A percentile compares a stretch with the other conserved stretches of the same genome.
phyloP scores from a whole-genome alignment of 805 yeast species.

The Metschnikowia lachancei region DNA sequence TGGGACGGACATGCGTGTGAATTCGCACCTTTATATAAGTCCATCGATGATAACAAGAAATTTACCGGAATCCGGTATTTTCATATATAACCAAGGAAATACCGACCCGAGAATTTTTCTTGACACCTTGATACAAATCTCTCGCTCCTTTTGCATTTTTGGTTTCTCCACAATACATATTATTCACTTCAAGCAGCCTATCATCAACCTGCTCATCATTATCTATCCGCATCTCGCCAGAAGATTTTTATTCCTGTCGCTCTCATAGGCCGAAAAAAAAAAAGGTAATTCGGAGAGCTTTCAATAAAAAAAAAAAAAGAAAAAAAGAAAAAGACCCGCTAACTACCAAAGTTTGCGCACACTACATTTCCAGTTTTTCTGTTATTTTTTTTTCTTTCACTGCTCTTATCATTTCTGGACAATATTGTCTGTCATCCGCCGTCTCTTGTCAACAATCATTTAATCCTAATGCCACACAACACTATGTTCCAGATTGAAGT shows the following conservation, averaged over 20 bases:
- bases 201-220: neutral
- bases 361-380: neutral
- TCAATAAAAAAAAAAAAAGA: conserved; percentile 1
- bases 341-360: conserved; percentile 9
- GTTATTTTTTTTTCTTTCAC: neutral
- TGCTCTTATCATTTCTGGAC: conserved; percentile 1
- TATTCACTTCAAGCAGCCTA: neutral
- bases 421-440: conserved; percentile 6
- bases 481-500: conserved; percentile 24
- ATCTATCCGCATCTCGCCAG: conserved; percentile 1
- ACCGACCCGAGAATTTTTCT: neutral
- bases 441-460: neutral
- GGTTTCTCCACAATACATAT: neutral
- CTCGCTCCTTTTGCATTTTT: neutral
- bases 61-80: conserved; percentile 2
- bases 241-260: conserved; percentile 10
- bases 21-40: conserved; percentile 5
- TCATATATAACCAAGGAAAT: neutral
- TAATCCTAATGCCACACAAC: conserved; percentile 20
- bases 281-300: neutral
- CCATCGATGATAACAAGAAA: neutral
- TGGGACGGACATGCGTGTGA: conserved; percentile 2
- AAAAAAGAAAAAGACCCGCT: neutral
- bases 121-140: neutral
- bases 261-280: conserved; percentile 15